Base-by-base conservation (phyloP, 768 basidiomycete genomes). In the Gymnopilus dilepis region DNA sequence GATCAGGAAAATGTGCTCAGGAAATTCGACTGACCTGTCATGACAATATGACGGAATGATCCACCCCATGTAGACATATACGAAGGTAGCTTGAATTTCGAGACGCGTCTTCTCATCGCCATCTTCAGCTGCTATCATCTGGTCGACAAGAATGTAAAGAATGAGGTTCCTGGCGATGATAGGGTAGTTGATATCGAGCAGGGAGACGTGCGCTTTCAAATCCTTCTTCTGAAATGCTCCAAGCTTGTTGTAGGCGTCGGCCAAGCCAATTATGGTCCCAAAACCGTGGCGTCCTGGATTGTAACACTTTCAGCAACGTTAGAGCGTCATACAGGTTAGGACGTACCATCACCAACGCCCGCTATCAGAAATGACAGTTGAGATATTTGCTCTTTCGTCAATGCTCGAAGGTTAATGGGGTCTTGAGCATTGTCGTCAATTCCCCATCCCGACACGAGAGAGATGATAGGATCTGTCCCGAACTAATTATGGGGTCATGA, bases 361-460 rank as follows among this genome's bases (percentile, higher is more conserved):
- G 66, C 73, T n/a, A 74, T 64, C 19, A 72, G 61, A 42, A 74
- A 73, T 0, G 72, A 61, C 0, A 74, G 52, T 9, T 64, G 45
- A 0, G 62, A 61, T 0, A 69, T 65, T 19, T 64, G 59, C 13
- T 43, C 56, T 21, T 65, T 56, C 17, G 60, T 59, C 30, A 72
- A 56, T 3, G 53, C 37, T 7, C 58, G 56, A 3, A 74, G 37
- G 21, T 68, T 62, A 1, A 74, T 43, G 11, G 70, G 70, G 47
- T 70, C 63, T 15, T 59, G 48, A 37, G 66, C 56, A 22, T 66
- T 59, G 6, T 59, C 54, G 1, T 59, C 54, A n/a, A 9, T 50
- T 22, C 69, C 72, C 72, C 72, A 74, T 52, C 67, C 71, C 26
- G 70, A 63, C 15, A 69, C 47, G 8, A 74, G 63, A 7, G 71